Evolutionary conservation across 768 basidiomycete genomes (phyloP), one percentile per base, ranked within the genome.

Genomic region (Amanita rimosa): DNA sequence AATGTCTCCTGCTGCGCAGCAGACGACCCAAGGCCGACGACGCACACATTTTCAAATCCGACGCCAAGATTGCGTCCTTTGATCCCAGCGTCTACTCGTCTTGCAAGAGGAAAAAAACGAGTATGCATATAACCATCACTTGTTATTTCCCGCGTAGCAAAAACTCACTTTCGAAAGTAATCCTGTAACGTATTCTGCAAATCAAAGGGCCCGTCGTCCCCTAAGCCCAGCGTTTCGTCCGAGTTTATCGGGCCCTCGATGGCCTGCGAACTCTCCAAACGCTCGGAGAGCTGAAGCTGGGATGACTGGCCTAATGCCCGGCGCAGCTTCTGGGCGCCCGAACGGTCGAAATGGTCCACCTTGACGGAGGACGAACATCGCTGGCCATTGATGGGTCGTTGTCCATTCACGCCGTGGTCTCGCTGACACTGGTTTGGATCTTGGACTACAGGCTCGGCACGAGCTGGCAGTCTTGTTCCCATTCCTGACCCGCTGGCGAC

Each of bases 21-120:
- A 0, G 75, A 63, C 1, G 77, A 64, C 4, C 81, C 81, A 6
- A 78, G 55, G 2, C 82, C 84, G 19, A 75, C 67, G 6, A 85
- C 84, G 0, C 66, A 67, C 14, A 86, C 69, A 29, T 78, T 63
- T 46, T 75, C 59, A 52, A 85, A 85, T 37, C 70, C 53, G 9
- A 85, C 79, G 0, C 83, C 83, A 3, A 85, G 72, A 44, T 76
- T 67, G 19, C 81, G 71, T 1, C 62, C 49, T 53, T 70, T 69
- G 52, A 79, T 73, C n/a, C 71, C 68, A 0, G 70, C 67, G 52
- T 75, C 68, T 6, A 69, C 69, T 19, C 61, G 66, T 52, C 80
- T 82, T 44, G 8, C 46, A 16, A n/a, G 6, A 14, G n/a, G 5
- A 42, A 29, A 43, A 11, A 7, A 13, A 5, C 14, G 19, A 9